Evolutionary conservation across 805 yeast genomes (phyloP), one percentile per base, ranked within the genome.

Genomic region (Candida pini): DNA sequence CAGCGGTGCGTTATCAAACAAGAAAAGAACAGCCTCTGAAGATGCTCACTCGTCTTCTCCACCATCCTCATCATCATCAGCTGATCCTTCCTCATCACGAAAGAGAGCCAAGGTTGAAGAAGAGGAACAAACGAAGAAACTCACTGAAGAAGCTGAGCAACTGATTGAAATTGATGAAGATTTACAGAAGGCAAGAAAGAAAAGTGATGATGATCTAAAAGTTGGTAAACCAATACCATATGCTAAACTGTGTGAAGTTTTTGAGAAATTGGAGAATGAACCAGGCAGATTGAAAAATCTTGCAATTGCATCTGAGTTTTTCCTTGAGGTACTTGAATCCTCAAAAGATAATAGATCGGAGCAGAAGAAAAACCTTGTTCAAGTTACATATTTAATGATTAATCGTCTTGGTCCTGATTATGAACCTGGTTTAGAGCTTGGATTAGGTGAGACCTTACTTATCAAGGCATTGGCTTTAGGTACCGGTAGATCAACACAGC

Each of bases 331-430:
- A 0, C 63, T 92, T 35, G 56, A 68, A 18, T 65, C 71, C 28
- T 68, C 75, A 28, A n/a, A n/a, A n/a, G 74, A 78, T 5, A 43
- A 49, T 5, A 31, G 41, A 3, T 35, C 43, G 20, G 43, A 47
- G 9, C 30, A 41, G 6, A 40, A 45, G 5, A 42, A 44, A 15
- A 74, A 71, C 29, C 60, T 92, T 34, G 69, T 85, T 6, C 76
- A 74, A 36, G 78, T 86, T 2, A 82, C 89, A 1, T 92, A 90
- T 49, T 68, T 92, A 13, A 83, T 84, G 60, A 88, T 90, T 54
- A 90, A 90, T 55, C 66, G 90, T 41, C 63, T 89, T 8, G 96
- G 97, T 0, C 98, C 98, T 0, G 98, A 92, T 56, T 92, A 92
- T 53, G 96, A 87, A 53, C 62, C 62, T 0, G 97, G 94, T 20